Percentiles rank a stretch among this genome's conserved stretches.
phyloP scores from a whole-genome alignment of 805 yeast genomes.

The Metschnikowia henanensis region DNA sequence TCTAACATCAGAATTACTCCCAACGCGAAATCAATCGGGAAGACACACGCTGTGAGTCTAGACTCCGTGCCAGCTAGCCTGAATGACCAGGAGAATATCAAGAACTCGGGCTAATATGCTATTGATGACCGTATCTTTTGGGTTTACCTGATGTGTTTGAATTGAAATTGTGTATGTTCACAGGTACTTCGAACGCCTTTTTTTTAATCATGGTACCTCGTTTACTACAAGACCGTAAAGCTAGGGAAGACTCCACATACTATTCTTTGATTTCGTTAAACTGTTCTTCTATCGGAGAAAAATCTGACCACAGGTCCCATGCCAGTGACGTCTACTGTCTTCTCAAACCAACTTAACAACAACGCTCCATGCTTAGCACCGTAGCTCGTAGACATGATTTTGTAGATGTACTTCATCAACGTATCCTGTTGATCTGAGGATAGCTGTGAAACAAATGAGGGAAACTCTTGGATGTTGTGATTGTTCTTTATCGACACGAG shows the following conservation, averaged over 20 bases:
- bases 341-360: constrained; percentile 89
- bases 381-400: constrained; percentile 74
- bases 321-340: constrained; percentile 80
- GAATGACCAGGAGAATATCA: neutral
- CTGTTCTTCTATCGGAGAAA: constrained; percentile 81
- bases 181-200: too few species aligned
- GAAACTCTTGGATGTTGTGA: constrained; percentile 66
- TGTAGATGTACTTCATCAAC: constrained; percentile 80
- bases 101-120: neutral
- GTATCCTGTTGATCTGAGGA: constrained; percentile 67
- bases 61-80: neutral
- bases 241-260: too few species aligned
- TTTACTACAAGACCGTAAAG: neutral
- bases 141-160: neutral
- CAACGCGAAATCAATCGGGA: neutral
- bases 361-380: constrained; percentile 88
- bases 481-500: constrained; percentile 52
- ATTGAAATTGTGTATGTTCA: neutral
- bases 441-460: constrained; percentile 58
- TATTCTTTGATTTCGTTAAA: constrained; percentile 31
- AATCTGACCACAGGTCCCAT: constrained; percentile 87
- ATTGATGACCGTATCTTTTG: constrained; percentile 33
- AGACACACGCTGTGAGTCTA: neutral
- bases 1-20: constrained; percentile 2
- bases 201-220: too few species aligned